phyloP scores from a whole-genome alignment of 2,329 filamentous ascomycete genomes.

The Xylaria digitata region DNA sequence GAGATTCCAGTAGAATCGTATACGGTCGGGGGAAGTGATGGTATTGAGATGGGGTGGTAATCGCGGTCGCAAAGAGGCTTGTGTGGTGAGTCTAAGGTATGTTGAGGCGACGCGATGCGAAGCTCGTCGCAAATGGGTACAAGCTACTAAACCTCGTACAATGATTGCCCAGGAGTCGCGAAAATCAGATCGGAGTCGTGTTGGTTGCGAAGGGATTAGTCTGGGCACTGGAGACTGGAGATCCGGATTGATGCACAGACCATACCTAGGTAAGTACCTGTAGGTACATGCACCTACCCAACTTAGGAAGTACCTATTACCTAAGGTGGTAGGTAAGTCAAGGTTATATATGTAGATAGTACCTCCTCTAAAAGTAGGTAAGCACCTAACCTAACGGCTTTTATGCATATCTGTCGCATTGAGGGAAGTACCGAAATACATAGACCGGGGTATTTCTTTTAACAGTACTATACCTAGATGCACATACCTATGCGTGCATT shows the following conservation, averaged over 20 bases:
- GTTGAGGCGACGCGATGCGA: conserved; percentile 35
- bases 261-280: background rate
- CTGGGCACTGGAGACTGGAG: conserved; percentile 12
- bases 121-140: conserved; percentile 31
- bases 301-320: too few species aligned
- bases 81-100: conserved; percentile 21
- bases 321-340: too few species aligned
- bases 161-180: conserved; percentile 34
- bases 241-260: conserved; percentile 9
- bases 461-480: too few species aligned
- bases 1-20: background rate
- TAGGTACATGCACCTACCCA: background rate
- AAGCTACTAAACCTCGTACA: conserved; percentile 31
- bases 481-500: too few species aligned
- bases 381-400: too few species aligned
- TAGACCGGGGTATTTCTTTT: too few species aligned
- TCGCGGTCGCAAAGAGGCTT: conserved; percentile 20
- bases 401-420: too few species aligned
- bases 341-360: too few species aligned
- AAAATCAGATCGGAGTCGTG: conserved; percentile 36
- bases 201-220: conserved; percentile 35
- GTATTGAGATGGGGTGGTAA: background rate
- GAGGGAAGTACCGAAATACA: too few species aligned
- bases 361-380: too few species aligned
- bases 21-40: background rate